Base-by-base conservation (phyloP, 2,329 filamentous ascomycete species). In the Chaetomiaceae sp. region DNA sequence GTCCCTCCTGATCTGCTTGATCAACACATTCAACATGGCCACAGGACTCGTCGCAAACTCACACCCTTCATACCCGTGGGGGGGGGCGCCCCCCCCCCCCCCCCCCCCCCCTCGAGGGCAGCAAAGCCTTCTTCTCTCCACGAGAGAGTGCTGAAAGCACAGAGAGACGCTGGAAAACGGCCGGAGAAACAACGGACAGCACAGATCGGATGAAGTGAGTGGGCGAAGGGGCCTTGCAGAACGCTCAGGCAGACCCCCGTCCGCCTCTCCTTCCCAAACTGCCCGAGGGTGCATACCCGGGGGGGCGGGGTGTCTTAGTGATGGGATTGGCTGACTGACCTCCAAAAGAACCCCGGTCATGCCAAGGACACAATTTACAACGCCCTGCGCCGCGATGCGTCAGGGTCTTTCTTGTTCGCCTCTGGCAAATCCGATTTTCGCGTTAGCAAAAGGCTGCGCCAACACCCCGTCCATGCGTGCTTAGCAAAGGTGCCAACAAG, bases 291-390 rank as follows among this genome's bases (percentile, higher is more conserved):
- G 56, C 53, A 58, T 46, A 53, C 44, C 58, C 59, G 61, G 54
- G 61, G 54, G 61, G 38, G 47, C 51, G 48, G 52, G 37, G 51
- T 48, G 55, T 55, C 55, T 56, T 49, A 53, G 50, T 4, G 45
- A 41, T 5, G 38, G 55, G 62, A 61, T 62, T 61, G 62, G 64
- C 56, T 59, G 55, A 62, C 64, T 62, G 56, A 63, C 63, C 59
- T 64, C 60, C 46, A 60, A 55, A 56, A 55, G 54, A 54, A 58
- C 64, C 64, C 63, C 58, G 53, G 64, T 67, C 64, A 61, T 63
- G 61, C 64, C 63, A 67, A 66, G 62, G 55, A 23, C 45, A 53
- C 46, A 52, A 56, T 51, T 58, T 53, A 56, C 60, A 60, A 58
- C 55, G 45, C 59, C 54, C 54, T 58, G 60, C 51, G 13, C 53